phyloP scores from a whole-genome alignment of 768 basidiomycete species.

The Tubosaeta sp. region DNA sequence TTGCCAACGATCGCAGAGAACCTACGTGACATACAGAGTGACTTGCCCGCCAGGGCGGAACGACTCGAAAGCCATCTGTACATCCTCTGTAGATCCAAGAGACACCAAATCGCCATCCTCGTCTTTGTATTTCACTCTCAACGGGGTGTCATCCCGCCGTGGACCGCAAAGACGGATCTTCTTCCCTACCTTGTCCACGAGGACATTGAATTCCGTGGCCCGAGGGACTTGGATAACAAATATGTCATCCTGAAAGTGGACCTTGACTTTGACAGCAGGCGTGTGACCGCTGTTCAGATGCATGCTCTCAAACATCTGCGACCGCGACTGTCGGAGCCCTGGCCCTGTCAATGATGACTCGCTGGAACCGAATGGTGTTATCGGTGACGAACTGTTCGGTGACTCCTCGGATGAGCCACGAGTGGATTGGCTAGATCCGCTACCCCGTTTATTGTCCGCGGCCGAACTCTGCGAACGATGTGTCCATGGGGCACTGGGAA shows the following conservation, averaged over 20 bases:
- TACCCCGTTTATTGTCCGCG: slow-evolving; percentile 64
- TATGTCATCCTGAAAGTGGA: slow-evolving; percentile 91
- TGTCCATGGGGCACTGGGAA: slow-evolving; percentile 49
- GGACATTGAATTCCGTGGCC: slow-evolving; percentile 70
- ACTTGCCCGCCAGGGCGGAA: slow-evolving; percentile 78
- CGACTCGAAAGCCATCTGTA: slow-evolving; percentile 90
- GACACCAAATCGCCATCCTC: slow-evolving; percentile 91
- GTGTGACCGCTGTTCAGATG: slow-evolving; percentile 28
- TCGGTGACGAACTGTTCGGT: slow-evolving; percentile 79
- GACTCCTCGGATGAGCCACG: slow-evolving; percentile 77
- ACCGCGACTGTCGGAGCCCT: slow-evolving; percentile 50
- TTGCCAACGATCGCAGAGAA: neutral
- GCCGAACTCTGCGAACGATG: slow-evolving; percentile 40
- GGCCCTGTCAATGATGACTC: slow-evolving; percentile 70
- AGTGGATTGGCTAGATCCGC: slow-evolving; percentile 81
- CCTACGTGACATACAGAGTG: slow-evolving; percentile 73
- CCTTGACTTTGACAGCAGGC: slow-evolving; percentile 82
- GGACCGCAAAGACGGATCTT: slow-evolving; percentile 93
- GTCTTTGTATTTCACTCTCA: slow-evolving; percentile 86
- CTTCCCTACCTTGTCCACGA: slow-evolving; percentile 86
- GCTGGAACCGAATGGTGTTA: slow-evolving; percentile 88
- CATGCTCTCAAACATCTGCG: slow-evolving; percentile 48
- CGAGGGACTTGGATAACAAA: slow-evolving; percentile 90
- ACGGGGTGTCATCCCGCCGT: slow-evolving; percentile 68
- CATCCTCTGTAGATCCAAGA: slow-evolving; percentile 86